Base-by-base conservation (phyloP, 106 monocot genomes). In the Allium fistulosum region DNA sequence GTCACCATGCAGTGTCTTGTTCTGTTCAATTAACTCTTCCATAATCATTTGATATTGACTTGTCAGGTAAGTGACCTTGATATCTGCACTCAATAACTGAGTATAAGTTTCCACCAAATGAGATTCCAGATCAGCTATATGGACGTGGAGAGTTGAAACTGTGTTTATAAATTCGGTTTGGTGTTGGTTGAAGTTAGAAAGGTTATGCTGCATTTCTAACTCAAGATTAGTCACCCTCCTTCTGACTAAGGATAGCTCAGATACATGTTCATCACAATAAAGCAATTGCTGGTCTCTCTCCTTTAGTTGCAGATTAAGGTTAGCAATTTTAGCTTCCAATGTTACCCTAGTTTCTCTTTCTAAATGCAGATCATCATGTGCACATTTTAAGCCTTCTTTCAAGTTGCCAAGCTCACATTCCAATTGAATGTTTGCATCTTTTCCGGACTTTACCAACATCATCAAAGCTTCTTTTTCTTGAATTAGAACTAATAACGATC, bases 341-440 rank as follows among this genome's bases (percentile, higher is more conserved):
- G 85, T 72, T 48, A 74, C 70, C 47, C 71, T 80, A 14, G 45
- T 26, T 27, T 10, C 52, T 58, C 65, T 81, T 77, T 90, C 87
- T 60, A 27, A 59, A 17, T 73, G 71, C 57, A 85, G 46, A 58
- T 80, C 51, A 72, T 76, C 73, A 63, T 79, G 61, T 13, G 70
- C 47, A 47, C 17, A 65, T 64, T 52, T 26, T 62, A 88, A 46
- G 46, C 53, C 61, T 71, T 81, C 87, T 77, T 79, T 74, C 17
- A 88, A 73, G 61, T 53, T 62, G 22, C 56, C 62, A 16, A 91
- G 17, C 76, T 95, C 95, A 74, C 59, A 74, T 78, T 84, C 80
- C 80, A 88, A 72, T 49, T 79, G 73, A 8, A 58, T 48, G 16
- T 71, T 65, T 59, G 53, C 62, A 11, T 80, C 80, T 73, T 74